These are phyloP conservation scores for Naegleria fowleri DNA, from an alignment of 208 protist species.

Conservation along the genomic window DNA sequence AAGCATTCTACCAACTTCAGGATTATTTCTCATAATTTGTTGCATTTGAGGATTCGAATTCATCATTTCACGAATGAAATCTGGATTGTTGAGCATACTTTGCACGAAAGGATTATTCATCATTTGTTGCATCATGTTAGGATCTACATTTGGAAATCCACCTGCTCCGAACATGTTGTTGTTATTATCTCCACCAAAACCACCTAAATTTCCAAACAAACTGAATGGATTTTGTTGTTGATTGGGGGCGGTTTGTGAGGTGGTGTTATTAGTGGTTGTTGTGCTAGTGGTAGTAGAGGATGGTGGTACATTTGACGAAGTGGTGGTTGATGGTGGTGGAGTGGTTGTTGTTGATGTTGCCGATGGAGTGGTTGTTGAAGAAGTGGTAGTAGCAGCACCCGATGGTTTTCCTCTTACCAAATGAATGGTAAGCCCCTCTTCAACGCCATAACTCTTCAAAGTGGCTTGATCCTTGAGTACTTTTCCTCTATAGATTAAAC, in stretches of 20 bases:
- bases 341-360: not conserved
- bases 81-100: conserved; percentile 53
- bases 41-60: conserved; percentile 42
- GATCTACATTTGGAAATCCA: conserved; percentile 40
- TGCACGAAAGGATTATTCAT: conserved; percentile 56
- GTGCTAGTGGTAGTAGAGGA: conserved; percentile 23
- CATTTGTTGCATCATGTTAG: conserved; percentile 55
- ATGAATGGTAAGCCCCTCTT: conserved; percentile 59
- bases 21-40: conserved; percentile 62
- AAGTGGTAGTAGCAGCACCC: not conserved
- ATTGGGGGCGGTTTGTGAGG: not conserved
- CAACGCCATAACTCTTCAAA: conserved; percentile 49
- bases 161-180: conserved; percentile 19
- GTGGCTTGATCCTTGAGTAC: conserved; percentile 59
- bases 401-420: conserved; percentile 42
- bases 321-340: conserved; percentile 6
- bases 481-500: conserved; percentile 61
- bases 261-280: not conserved
- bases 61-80: conserved; percentile 55
- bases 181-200: not conserved
- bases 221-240: conserved; percentile 31
- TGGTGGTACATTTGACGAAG: not conserved
- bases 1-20: conserved; percentile 55
- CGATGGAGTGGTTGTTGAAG: conserved; percentile 29
- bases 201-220: conserved; percentile 6